Evolutionary conservation across 2,329 filamentous ascomycete genomes (phyloP), one percentile per base, ranked within the genome.

Genomic region (Metarhizium album): DNA sequence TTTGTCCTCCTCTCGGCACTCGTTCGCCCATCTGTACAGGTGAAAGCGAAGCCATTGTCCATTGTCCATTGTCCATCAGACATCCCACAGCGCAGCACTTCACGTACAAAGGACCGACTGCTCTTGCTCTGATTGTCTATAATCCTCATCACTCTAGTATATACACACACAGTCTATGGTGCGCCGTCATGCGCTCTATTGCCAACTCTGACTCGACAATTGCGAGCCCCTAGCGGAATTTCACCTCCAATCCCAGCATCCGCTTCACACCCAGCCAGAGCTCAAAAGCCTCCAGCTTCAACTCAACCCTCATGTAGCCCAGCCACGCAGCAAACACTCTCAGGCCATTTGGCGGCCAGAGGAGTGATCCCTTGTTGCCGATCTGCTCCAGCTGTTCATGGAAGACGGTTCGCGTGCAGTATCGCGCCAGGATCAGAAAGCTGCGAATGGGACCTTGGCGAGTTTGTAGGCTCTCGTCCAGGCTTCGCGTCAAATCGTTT

Each of bases 401-500:
- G 55, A 82, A 80, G 0, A 87, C 82, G 2, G 82, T 84, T 33
- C 78, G 73, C 24, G 79, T 76, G 65, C 83, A 86, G 67, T 86
- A 86, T 33, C 81, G 69, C 3, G 83, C 83, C 27, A 87, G 71
- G 55, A 87, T 86, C 62, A 86, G 70, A 59, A 86, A 86, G 14
- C 72, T 78, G 46, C 81, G 74, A 55, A 84, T 76, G 3, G 82
- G 81, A 0, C 83, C 83, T 54, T 80, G 77, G 6, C 79, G 75
- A 0, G 87, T 93, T 50, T 90, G 85, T 37, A 94, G 74, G 62
- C 86, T 90, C 72, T 98, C 93, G 64, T 98, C 93, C 18, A 98
- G 78, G 60, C 86, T 93, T 56, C 93, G 83, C 16, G 93, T 98
- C 38, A 98, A 73, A 69, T 98, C 93, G 65, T 98, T 98, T 2